Percentiles rank a stretch among this genome's conserved stretches.
phyloP scores from a whole-genome alignment of 1,139 yeast species.

The Geotrichum citri-aurantii region DNA sequence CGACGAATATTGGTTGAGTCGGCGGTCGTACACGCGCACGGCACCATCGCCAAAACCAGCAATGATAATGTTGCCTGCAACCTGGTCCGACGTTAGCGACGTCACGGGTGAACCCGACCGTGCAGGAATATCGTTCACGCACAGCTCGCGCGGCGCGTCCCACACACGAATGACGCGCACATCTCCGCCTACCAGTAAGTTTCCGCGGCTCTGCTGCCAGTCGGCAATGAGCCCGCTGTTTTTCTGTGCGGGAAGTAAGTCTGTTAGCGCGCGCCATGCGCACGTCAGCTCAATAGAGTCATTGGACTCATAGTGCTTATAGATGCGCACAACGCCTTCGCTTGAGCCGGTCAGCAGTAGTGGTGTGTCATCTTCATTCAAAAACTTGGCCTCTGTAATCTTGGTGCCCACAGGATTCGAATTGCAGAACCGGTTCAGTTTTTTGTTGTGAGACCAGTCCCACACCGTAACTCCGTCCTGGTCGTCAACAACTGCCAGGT shows the following conservation, averaged over 20 bases:
- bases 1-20: conserved; percentile 78
- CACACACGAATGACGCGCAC: conserved; percentile 85
- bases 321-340: conserved; percentile 87
- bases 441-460: conserved; percentile 69
- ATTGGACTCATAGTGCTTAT: conserved; percentile 62
- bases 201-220: conserved; percentile 96
- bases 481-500: conserved; percentile 75
- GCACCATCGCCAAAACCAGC: conserved; percentile 96
- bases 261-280: conserved; percentile 92
- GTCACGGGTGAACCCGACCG: conserved; percentile 87
- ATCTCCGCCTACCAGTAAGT: conserved; percentile 89
- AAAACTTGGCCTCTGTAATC: conserved; percentile 76
- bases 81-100: conserved; percentile 87
- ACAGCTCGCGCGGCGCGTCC: conserved; percentile 94
- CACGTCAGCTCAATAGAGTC: conserved; percentile 60
- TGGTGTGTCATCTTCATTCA: conserved; percentile 91
- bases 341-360: conserved; percentile 81
- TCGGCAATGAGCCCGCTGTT: conserved; percentile 82
- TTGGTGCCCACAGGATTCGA: conserved; percentile 83
- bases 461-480: conserved; percentile 79
- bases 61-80: conserved; percentile 84
- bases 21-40: conserved; percentile 81
- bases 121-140: conserved; percentile 84
- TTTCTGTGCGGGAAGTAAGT: conserved; percentile 60
- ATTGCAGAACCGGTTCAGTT: conserved; percentile 68